Evolutionary conservation across 2,329 filamentous ascomycete genomes (phyloP), one percentile per base, ranked within the genome.

Genomic region (Neocucurbitaria cava): DNA sequence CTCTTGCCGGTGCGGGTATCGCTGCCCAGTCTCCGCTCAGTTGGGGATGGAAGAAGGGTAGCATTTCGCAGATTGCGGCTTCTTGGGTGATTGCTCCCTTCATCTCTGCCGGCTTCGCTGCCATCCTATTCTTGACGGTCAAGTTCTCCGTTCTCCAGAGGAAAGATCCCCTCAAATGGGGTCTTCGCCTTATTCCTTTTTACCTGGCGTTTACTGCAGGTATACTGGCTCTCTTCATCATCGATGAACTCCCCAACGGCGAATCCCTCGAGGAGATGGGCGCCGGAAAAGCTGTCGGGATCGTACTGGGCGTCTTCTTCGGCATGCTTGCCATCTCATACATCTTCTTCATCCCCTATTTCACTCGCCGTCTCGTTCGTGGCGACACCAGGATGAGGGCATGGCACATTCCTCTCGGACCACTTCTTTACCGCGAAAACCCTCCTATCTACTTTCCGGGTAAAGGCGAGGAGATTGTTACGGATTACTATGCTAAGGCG

Each of bases 1-100:
- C 83, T 57, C 79, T 88, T 24, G 76, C 86, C 49, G 85, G 85
- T 52, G 83, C 86, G 65, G 85, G 85, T 41, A 77, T 88, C 35
- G 85, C 83, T 10, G 61, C 64, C 8, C 46, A 54, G 10, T 49
- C 67, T 30, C 38, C 53, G 21, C 47, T 68, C 28, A 67, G 59
- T 28, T 70, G 67, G 67, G 59, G 42, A 1, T 70, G 67, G 66
- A 54, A 61, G 41, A 51, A 43, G 7, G 66, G 66, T 11, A 67
- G 63, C 3, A 60, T 70, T 9, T 69, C 66, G 5, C 66, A 70
- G 28, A 62, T 70, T 18, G 78, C 78, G 21, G 79, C 78, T 2
- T 78, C 79, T 35, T 81, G 81, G 75, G 78, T 65, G 24, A 26
- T 26, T 26, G 24, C 24, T 26, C 24, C 24, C 5, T 26, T 26